Conservation (phyloP, 164 flowering plant genomes). For the Annona squamosa region DNA sequence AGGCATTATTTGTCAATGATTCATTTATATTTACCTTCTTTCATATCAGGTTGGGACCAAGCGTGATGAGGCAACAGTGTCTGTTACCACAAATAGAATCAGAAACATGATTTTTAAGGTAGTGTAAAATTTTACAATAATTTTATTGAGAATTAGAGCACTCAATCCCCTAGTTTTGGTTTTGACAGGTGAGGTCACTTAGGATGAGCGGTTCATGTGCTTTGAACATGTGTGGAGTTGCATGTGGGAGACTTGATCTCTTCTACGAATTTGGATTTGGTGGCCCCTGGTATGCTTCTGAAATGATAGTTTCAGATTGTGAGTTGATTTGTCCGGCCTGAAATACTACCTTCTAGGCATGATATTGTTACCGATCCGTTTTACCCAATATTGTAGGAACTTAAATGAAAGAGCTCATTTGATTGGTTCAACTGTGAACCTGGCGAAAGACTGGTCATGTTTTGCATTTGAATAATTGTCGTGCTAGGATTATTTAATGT, state of each 20-base stretch:
- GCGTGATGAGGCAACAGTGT: conserved; percentile 67
- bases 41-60: conserved; percentile 64
- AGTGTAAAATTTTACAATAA: neutral
- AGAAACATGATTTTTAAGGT: conserved; percentile 81
- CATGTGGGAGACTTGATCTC: conserved; percentile 88
- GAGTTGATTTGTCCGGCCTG: neutral
- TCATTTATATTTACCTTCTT: neutral
- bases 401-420: neutral
- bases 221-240: conserved; percentile 81
- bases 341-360: neutral
- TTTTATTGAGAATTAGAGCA: neutral
- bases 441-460: too few relatives aligned
- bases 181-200: conserved; percentile 73
- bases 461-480: too few relatives aligned
- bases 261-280: conserved; percentile 78
- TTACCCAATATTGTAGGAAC: too few relatives aligned
- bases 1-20: too few relatives aligned
- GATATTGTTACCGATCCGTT: too few relatives aligned
- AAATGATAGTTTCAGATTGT: neutral
- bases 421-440: too few relatives aligned
- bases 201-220: conserved; percentile 96
- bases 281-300: conserved; percentile 75
- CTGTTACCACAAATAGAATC: conserved; percentile 59
- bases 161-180: neutral
- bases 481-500: too few relatives aligned